phyloP scores from a whole-genome alignment of 2,329 filamentous ascomycete species.

The Escovopsis sp. region DNA sequence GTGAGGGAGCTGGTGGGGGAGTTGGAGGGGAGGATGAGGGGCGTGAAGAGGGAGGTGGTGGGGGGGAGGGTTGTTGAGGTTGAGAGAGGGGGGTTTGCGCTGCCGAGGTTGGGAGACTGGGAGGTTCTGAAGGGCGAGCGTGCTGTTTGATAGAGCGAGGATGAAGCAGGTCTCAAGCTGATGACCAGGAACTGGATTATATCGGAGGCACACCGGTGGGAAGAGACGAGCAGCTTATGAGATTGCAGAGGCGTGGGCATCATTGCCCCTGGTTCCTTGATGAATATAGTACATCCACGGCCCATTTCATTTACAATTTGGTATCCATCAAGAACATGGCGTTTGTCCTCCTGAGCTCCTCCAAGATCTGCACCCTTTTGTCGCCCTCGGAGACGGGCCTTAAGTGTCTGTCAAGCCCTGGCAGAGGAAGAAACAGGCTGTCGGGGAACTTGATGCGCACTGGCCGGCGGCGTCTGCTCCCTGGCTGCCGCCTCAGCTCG shows the following conservation, averaged over 20 bases:
- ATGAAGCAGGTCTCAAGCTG: background rate
- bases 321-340: slow-evolving; percentile 14
- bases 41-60: slow-evolving; percentile 1
- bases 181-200: background rate
- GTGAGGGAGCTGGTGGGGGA: slow-evolving; percentile 1
- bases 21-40: slow-evolving; percentile 1
- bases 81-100: slow-evolving; percentile 2
- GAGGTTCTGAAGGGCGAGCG: background rate
- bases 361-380: slow-evolving; percentile 13
- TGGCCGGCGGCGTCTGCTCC: slow-evolving; percentile 7
- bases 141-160: background rate
- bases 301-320: no score
- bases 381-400: slow-evolving; percentile 4
- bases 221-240: background rate
- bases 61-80: slow-evolving; percentile 1
- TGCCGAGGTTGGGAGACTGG: background rate
- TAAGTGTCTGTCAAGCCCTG: slow-evolving; percentile 12
- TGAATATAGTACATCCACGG: background rate
- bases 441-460: slow-evolving; percentile 8
- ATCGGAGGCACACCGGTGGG: no score
- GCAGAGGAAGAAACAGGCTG: slow-evolving; percentile 10
- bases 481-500: background rate
- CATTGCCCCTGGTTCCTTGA: no score
- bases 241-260: no score
- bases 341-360: slow-evolving; percentile 14